Conservation (phyloP, 495 filamentous ascomycete genomes). For the Cenococcum geophilum region DNA sequence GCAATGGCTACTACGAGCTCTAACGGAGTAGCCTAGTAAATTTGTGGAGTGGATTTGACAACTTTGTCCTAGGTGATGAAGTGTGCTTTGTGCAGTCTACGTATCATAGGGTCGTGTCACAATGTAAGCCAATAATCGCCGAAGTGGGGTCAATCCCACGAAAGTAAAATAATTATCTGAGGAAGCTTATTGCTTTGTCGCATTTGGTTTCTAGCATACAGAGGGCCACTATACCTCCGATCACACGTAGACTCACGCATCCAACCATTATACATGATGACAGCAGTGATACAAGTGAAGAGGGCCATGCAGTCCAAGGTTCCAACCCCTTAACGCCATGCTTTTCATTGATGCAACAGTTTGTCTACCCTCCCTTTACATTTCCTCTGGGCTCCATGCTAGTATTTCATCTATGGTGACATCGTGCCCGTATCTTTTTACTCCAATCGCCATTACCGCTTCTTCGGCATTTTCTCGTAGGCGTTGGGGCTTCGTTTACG, state of each 20-base stretch:
- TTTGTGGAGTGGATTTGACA: no score
- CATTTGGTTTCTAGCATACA: no score
- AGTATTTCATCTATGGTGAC: not conserved
- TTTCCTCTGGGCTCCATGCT: not conserved
- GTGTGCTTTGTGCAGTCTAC: no score
- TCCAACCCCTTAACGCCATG: conserved; percentile 1
- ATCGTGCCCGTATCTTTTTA: not conserved
- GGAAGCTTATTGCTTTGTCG: no score
- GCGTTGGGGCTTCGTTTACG: conserved; percentile 81
- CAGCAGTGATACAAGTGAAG: not conserved
- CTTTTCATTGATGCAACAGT: not conserved
- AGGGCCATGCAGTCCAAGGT: not conserved
- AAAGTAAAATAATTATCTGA: no score
- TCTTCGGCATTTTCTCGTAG: conserved; percentile 84
- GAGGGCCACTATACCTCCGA: no score
- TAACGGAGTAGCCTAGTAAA: no score
- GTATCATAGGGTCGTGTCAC: no score
- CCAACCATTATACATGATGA: not conserved
- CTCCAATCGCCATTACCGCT: conserved; percentile 7
- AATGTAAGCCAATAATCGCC: no score
- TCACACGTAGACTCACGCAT: not conserved
- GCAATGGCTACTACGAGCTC: no score
- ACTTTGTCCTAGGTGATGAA: no score
- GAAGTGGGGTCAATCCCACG: no score
- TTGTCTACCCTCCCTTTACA: not conserved